Evolutionary conservation across 805 yeast genomes (phyloP), one percentile per base, ranked within the genome.

Genomic region (Myxozyma geophila): DNA sequence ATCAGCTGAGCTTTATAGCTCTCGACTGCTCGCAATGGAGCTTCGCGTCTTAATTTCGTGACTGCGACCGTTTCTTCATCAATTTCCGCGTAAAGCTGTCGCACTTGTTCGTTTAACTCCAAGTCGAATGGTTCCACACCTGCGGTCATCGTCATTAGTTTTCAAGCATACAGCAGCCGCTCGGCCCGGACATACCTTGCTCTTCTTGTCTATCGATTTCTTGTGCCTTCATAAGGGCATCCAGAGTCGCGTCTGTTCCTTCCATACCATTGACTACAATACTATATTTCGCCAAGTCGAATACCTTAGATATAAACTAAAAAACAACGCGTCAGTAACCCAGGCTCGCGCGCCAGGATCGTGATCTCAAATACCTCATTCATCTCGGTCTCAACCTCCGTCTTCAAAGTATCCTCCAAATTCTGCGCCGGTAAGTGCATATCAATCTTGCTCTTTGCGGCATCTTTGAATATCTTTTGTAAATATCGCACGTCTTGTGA

Each of bases 111-210:
- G 74, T 88, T 87, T 62, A 88, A 74, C 13, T 82, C 85, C 43
- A 83, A 75, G 71, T 89, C 92, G 73, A 87, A 88, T 0, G 92
- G 90, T 72, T 87, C 95, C 7, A 84, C 80, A 63, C 81, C 82
- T 58, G 69, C 1, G 2, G 12, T 15, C 3, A 19, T n/a, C 12
- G 63, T 66, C 44, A 37, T 43, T 17, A 43, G 19, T 43, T 8
- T n/a, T 13, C 47, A 43, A 43, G n/a, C 47, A 19, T 13, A 43
- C 47, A 17, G 19, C 19, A 8, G 10, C 10, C 3, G 17, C 2
- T 43, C 47, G 4, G 10, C 2, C 5, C 7, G 10, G 47, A 4
- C 57, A n/a, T 13, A 71, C 70, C 51, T 37, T 58, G 46, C 21
- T 60, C 73, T 59, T 69, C 64, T 60, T 70, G 66, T 44, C 70